Percentiles rank a stretch among this genome's conserved stretches.
Conservation (phyloP, 345 rosid genomes). For the Citrus mangshanensis region DNA sequence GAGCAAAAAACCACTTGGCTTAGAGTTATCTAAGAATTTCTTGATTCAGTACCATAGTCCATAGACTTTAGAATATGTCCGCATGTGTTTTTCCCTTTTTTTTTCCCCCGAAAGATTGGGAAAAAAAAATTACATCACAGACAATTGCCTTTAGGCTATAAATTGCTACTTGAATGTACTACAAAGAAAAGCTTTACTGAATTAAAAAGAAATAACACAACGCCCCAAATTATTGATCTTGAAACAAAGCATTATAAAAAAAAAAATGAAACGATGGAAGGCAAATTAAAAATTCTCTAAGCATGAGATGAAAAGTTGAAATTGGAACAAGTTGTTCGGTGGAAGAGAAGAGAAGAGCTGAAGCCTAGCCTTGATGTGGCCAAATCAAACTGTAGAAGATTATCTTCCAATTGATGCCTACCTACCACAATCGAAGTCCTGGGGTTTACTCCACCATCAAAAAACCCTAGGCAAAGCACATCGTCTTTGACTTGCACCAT, state of each 20-base stretch:
- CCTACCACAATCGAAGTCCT: constrained; percentile 16
- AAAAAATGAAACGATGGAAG: no score
- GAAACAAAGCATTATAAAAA: background rate
- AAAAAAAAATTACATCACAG: no score
- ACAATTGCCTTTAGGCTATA: no score
- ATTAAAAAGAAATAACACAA: no score
- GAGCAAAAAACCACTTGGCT: no score
- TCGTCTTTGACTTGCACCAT: constrained; percentile 22
- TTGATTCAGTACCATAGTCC: no score
- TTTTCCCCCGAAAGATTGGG: no score
- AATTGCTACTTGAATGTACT: no score
- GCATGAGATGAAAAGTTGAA: background rate
- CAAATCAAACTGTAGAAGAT: background rate
- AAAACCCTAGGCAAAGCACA: constrained; percentile 24
- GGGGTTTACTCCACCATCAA: constrained; percentile 8
- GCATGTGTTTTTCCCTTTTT: fast-evolving
- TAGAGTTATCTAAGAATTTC: no score
- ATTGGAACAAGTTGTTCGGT: constrained; percentile 3
- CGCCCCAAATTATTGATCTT: background rate
- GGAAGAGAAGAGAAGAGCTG: background rate
- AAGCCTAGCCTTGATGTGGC: background rate
- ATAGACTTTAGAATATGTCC: no score
- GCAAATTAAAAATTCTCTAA: background rate
- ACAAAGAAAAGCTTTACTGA: no score
- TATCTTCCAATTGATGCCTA: constrained; percentile 16